These are phyloP conservation scores for Capsella rubella DNA, from an alignment of 441 rosid species.

Conservation along the genomic window DNA sequence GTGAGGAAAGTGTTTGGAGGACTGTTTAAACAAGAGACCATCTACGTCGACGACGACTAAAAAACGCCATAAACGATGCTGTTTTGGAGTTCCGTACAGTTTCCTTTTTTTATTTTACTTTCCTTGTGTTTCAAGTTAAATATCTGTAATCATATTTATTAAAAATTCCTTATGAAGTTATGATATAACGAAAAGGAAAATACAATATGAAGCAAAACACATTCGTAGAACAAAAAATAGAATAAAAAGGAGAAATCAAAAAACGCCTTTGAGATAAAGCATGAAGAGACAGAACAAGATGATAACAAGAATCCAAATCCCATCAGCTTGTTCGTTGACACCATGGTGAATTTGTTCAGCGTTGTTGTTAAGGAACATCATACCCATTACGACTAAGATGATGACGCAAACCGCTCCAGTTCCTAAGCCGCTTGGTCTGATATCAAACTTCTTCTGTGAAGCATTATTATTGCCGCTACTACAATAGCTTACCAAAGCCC, in stretches of 20 bases:
- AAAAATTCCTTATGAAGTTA: background rate
- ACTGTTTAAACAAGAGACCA: slow-evolving; percentile 89
- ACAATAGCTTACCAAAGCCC: background rate
- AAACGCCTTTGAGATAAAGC: slow-evolving; percentile 5
- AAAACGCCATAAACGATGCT: slow-evolving; percentile 10
- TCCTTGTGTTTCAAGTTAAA: slow-evolving; percentile 28
- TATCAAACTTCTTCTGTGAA: background rate
- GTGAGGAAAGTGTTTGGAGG: slow-evolving; percentile 88
- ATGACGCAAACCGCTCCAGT: slow-evolving; percentile 15
- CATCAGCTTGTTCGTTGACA: background rate
- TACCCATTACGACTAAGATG: background rate
- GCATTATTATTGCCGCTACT: slow-evolving; percentile 5
- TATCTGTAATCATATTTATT: slow-evolving; percentile 23
- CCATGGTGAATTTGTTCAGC: background rate
- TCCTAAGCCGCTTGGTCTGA: slow-evolving; percentile 25
- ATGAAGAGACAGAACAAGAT: slow-evolving; percentile 1
- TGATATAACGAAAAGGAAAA: background rate
- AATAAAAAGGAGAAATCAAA: background rate
- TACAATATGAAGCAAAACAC: background rate
- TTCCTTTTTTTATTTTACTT: slow-evolving; percentile 20
- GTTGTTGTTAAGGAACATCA: slow-evolving; percentile 7
- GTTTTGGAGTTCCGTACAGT: slow-evolving; percentile 30
- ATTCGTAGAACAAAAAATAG: background rate
- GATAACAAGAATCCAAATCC: background rate
- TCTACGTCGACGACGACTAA: slow-evolving; percentile 85